Percentiles rank a stretch among this genome's conserved stretches.
phyloP scores from a whole-genome alignment of 164 flowering plant genomes.

The Saururus chinensis region DNA sequence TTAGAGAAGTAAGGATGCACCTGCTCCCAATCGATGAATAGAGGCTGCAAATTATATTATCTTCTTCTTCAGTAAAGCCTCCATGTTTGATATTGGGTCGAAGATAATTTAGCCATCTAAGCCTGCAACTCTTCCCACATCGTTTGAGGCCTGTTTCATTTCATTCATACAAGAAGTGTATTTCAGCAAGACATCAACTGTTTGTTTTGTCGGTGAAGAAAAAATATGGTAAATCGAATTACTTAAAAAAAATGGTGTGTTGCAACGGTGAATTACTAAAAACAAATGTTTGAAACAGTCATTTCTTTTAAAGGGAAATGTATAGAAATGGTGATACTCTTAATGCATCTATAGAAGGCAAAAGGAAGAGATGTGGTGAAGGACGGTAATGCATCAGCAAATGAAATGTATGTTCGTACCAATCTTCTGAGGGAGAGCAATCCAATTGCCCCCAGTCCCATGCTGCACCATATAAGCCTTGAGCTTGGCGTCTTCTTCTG shows the following conservation, averaged over 20 bases:
- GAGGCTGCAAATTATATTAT: conserved; percentile 55
- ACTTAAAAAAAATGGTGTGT: too few species aligned
- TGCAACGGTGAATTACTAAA: too few species aligned
- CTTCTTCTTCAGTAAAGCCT: conserved; percentile 75
- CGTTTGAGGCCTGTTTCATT: conserved; percentile 23
- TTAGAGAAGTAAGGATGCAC: not conserved
- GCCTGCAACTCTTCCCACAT: conserved; percentile 77
- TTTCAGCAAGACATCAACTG: not conserved
- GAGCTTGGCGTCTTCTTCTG: conserved; percentile 67
- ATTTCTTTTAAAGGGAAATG: too few species aligned
- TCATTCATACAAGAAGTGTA: too few species aligned
- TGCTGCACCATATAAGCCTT: conserved; percentile 49
- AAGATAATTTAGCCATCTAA: conserved; percentile 79
- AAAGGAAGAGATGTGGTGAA: too few species aligned
- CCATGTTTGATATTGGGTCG: conserved; percentile 82
- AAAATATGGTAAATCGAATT: too few species aligned
- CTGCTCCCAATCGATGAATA: conserved; percentile 60
- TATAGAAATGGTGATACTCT: too few species aligned
- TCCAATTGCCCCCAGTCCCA: conserved; percentile 55
- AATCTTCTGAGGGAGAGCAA: conserved; percentile 25
- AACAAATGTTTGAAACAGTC: too few species aligned
- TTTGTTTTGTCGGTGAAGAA: too few species aligned
- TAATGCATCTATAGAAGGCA: too few species aligned
- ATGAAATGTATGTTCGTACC: conserved; percentile 23
- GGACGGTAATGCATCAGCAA: too few species aligned